Conservation (phyloP, 352 stramenopile genomes). For the Phytophthora palmivora region DNA sequence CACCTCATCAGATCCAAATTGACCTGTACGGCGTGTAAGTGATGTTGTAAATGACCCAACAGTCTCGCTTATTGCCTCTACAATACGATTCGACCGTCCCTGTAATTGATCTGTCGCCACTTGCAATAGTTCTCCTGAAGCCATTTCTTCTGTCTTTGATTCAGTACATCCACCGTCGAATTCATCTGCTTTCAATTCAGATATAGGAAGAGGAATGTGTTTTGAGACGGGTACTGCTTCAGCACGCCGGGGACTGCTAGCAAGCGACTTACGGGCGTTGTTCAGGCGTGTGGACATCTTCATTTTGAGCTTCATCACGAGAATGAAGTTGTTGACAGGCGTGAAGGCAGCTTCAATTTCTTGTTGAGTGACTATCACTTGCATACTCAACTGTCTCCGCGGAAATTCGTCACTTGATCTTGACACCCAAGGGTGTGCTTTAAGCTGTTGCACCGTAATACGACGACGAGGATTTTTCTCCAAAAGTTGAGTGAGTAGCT, state of each 20-base stretch:
- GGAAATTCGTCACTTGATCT: not conserved
- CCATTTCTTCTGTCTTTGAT: conserved; percentile 26
- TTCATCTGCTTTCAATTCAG: conserved; percentile 8
- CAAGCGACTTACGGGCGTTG: conserved; percentile 41
- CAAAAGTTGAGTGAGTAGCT: conserved; percentile 56
- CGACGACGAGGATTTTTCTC: conserved; percentile 63
- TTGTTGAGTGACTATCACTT: conserved; percentile 58
- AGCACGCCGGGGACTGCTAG: conserved; percentile 1
- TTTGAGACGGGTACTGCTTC: conserved; percentile 19
- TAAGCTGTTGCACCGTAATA: conserved; percentile 64
- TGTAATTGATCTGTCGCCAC: conserved; percentile 12
- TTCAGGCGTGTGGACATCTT: conserved; percentile 68
- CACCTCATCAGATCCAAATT: conserved; percentile 1
- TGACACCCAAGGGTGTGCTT: conserved; percentile 59
- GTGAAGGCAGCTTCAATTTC: conserved; percentile 84
- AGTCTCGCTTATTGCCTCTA: conserved; percentile 19
- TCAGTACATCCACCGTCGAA: not conserved
- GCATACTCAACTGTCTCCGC: conserved; percentile 1
- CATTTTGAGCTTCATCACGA: conserved; percentile 82
- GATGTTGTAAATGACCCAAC: conserved; percentile 21
- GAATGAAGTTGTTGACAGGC: conserved; percentile 83
- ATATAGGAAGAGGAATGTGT: conserved; percentile 8
- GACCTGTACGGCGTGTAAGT: conserved; percentile 24
- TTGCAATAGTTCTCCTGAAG: conserved; percentile 14
- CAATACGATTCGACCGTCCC: conserved; percentile 18